Base-by-base conservation (phyloP, 441 rosid genomes). In the Aquilaria agallochum region DNA sequence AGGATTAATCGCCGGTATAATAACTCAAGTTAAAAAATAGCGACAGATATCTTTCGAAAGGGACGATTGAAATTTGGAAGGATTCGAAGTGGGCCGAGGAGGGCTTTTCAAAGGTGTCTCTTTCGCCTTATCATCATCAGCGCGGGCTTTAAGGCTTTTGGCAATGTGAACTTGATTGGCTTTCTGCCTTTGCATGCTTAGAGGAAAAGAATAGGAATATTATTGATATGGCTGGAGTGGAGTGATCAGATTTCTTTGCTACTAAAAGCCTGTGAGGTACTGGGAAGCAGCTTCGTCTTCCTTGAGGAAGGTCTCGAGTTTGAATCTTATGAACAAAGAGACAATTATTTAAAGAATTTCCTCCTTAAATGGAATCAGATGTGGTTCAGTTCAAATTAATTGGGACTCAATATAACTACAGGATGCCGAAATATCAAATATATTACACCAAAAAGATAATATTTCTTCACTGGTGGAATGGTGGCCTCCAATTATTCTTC, bases 191-290 rank as follows among this genome's bases (percentile, higher is more conserved):
- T 42, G 65, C 60, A 67, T 65, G 65, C 59, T 42, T 14, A 0
- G 53, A 66, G 65, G 61, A 58, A 36, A 73, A 75, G 78, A 75
- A 75, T 64, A 61, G 68, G 76, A 80, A 77, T 72, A 74, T 59
- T 62, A 34, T 34, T 34, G 40, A 3, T 34, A 34, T 5, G 40
- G 40, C 40, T 1, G 42, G 20, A 7, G 42, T 36, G 42, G 20
- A 36, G 42, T 36, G 42, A 36, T 60, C 42, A 50, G 62, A 42
- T 44, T 59, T 20, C 20, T 20, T 20, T 20, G 20, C 20, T 20
- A 20, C 20, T 20, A 20, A 20, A 20, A 20, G 1, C 20, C 20
- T 20, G 20, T 20, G 20, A 20, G 20, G 20, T 20, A 20, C 20
- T 20, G 20, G 20, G 20, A 20, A 20, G 20, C 20, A 1, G 20